These are phyloP conservation scores for Stipa capillata DNA, from an alignment of 176 grass and related monocot species.

Conservation along the genomic window DNA sequence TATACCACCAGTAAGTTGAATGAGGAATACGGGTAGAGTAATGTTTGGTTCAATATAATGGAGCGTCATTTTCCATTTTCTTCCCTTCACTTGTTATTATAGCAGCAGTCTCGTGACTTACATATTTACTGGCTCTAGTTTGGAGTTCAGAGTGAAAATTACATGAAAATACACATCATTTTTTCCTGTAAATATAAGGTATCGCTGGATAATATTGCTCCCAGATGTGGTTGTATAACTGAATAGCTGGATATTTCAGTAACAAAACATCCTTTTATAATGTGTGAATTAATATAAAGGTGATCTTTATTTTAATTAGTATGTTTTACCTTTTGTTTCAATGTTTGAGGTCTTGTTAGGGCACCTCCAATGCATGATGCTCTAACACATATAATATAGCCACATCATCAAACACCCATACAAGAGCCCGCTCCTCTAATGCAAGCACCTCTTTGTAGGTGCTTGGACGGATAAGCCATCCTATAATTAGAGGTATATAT, in stretches of 20 bases:
- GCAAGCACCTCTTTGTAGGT: no score
- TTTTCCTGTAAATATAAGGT: not conserved
- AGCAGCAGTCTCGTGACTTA: not conserved
- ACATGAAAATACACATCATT: not conserved
- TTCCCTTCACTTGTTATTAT: not conserved
- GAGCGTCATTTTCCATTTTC: not conserved
- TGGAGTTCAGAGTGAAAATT: not conserved
- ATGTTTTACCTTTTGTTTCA: not conserved
- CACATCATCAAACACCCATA: not conserved
- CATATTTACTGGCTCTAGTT: not conserved
- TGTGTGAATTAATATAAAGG: not conserved
- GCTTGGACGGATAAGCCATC: no score
- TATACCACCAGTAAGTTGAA: not conserved
- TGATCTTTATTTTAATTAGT: not conserved
- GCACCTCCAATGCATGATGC: not conserved
- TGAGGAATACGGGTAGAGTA: not conserved
- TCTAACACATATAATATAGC: not conserved
- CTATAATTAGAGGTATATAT: not conserved
- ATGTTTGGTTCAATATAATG: not conserved
- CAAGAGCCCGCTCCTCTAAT: no score
- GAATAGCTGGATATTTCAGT: not conserved
- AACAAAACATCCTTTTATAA: not conserved
- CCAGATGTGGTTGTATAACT: not conserved
- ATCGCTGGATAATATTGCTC: not conserved
- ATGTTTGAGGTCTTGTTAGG: constrained; percentile 1